Conservation (phyloP, 768 basidiomycete species). For the Saitozyma podzolica region DNA sequence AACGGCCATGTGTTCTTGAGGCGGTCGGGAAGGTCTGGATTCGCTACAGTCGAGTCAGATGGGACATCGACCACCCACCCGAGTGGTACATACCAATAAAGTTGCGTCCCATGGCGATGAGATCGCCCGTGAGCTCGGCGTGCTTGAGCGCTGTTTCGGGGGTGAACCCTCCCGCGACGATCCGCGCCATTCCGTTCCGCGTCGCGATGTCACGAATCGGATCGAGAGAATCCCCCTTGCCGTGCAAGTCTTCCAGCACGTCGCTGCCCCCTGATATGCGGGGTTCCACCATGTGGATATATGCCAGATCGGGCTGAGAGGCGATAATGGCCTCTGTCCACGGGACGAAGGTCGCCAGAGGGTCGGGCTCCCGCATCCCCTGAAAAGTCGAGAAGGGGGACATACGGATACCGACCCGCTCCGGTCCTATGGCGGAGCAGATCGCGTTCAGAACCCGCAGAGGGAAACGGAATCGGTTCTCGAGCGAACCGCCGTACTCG, state of each 20-base stretch:
- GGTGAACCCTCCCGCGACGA: conserved; percentile 24
- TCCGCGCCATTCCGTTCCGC: conserved; percentile 12
- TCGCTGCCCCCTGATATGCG: conserved; percentile 15
- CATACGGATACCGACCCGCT: conserved; percentile 61
- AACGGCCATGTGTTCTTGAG: conserved; percentile 19
- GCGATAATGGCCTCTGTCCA: conserved; percentile 11
- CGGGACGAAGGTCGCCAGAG: conserved; percentile 3
- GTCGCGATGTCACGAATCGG: conserved; percentile 9
- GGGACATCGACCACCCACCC: conserved; percentile 6
- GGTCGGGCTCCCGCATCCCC: conserved; percentile 46
- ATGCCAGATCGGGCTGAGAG: conserved; percentile 17
- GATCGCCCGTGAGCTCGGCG: conserved; percentile 13
- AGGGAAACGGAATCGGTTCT: conserved; percentile 62
- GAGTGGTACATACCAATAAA: too few relatives aligned
- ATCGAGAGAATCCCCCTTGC: conserved; percentile 11
- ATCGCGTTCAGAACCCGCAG: conserved; percentile 63
- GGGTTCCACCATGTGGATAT: conserved; percentile 26
- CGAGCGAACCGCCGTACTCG: conserved; percentile 67
- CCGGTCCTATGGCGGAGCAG: conserved; percentile 59
- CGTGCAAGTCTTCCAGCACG: conserved; percentile 15
- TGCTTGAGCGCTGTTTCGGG: conserved; percentile 18
- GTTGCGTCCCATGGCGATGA: conserved; percentile 17
- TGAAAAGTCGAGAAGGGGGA: conserved; percentile 63
- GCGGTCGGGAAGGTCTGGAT: conserved; percentile 26
- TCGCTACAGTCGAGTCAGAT: background rate